A percentile compares a stretch with the other conserved stretches of the same genome.
phyloP scores from a whole-genome alignment of 2,329 filamentous ascomycete species.

The Claviceps sp. region DNA sequence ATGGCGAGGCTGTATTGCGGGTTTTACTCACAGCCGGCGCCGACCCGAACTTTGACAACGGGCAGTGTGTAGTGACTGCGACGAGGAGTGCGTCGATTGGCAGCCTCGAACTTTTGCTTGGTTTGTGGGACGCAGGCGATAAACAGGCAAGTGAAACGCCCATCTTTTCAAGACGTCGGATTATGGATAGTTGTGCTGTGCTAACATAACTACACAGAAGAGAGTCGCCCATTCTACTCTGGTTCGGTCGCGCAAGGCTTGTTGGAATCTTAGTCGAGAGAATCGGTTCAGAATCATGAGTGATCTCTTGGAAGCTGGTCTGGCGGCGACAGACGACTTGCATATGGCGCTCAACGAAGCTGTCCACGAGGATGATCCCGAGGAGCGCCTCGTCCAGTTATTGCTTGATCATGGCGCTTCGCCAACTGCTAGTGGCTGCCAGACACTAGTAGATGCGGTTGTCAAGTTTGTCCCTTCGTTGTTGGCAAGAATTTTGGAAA shows the following conservation, averaged over 20 bases:
- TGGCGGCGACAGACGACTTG: slow-evolving; percentile 34
- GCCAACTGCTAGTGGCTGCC: slow-evolving; percentile 35
- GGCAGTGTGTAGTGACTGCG: slow-evolving; percentile 42
- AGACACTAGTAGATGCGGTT: slow-evolving; percentile 37
- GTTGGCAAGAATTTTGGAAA: slow-evolving; percentile 29
- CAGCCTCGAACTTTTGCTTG: slow-evolving; percentile 38
- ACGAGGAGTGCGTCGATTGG: slow-evolving; percentile 36
- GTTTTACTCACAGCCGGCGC: slow-evolving; percentile 40
- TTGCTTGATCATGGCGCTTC: slow-evolving; percentile 39
- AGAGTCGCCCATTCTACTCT: slow-evolving; percentile 34
- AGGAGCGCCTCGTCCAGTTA: slow-evolving; percentile 31
- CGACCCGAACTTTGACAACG: slow-evolving; percentile 39
- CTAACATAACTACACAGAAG: slow-evolving; percentile 19
- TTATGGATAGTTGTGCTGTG: not conserved
- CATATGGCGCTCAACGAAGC: slow-evolving; percentile 37
- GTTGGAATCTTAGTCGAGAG: slow-evolving; percentile 35
- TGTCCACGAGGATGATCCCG: slow-evolving; percentile 38
- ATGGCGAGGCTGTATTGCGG: slow-evolving; percentile 32
- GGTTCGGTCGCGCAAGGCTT: slow-evolving; percentile 37
- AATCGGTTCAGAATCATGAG: slow-evolving; percentile 33
- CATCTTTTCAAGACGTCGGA: not conserved
- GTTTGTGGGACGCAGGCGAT: slow-evolving; percentile 26
- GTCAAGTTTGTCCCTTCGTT: slow-evolving; percentile 24
- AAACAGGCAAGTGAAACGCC: slow-evolving; percentile 22
- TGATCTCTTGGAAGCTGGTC: slow-evolving; percentile 38